phyloP scores from a whole-genome alignment of 345 rosid species.

The Salix exigua region DNA sequence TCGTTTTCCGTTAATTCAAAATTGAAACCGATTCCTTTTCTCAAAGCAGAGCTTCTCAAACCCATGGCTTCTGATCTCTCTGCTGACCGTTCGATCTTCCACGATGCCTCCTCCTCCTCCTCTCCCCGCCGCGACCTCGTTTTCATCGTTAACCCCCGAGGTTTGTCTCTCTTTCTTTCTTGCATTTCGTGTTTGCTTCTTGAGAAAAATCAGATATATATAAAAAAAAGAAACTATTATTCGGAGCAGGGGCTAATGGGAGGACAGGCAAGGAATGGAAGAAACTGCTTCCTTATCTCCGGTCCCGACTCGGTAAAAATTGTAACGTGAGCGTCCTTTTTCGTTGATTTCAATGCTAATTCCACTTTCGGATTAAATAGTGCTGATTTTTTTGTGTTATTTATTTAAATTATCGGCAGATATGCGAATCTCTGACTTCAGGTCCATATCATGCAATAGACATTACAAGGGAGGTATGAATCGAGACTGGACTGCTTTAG shows the following conservation, averaged over 20 bases:
- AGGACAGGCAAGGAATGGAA: conserved; percentile 89
- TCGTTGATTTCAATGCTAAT: not conserved
- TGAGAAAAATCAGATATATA: not conserved
- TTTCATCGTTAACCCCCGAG: conserved; percentile 87
- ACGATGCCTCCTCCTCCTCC: conserved; percentile 39
- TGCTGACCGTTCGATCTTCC: conserved; percentile 29
- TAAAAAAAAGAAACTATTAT: no score
- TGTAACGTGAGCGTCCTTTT: conserved; percentile 60
- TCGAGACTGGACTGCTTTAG: conserved; percentile 16
- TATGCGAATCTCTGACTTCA: conserved; percentile 74
- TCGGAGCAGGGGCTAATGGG: conserved; percentile 79
- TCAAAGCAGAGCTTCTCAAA: conserved; percentile 20
- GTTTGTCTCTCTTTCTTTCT: conserved; percentile 22
- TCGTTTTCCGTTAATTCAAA: not conserved
- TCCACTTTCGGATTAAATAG: not conserved
- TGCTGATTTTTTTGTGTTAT: not conserved
- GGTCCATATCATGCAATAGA: conserved; percentile 94
- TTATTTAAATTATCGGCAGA: conserved; percentile 27
- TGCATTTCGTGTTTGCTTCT: not conserved
- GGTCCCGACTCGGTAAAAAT: conserved; percentile 64
- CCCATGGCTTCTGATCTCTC: conserved; percentile 52
- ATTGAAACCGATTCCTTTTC: conserved; percentile 28
- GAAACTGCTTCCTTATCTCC: conserved; percentile 75
- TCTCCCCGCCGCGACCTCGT: conserved; percentile 78
- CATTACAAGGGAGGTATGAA: conserved; percentile 87